Evolutionary conservation across 352 stramenopile species (phyloP).

Genomic region (Phytophthora meadii): DNA sequence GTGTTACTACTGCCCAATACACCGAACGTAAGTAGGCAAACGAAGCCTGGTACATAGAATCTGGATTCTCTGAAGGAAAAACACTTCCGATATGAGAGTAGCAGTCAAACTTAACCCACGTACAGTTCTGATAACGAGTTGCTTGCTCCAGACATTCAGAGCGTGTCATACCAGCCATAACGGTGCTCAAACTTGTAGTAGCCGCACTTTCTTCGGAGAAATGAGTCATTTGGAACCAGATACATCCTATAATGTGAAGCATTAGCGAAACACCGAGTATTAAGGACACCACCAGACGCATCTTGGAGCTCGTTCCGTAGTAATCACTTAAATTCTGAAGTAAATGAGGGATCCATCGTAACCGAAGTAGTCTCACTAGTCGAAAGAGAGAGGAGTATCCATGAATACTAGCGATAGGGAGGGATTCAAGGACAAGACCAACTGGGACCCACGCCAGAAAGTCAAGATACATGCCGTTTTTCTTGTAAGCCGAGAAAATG

Average conservation of each 20-base stretch:
- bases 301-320: conserved; percentile 62
- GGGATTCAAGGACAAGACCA: conserved; percentile 48
- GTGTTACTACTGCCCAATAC: conserved; percentile 73
- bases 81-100: conserved; percentile 56
- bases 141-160: conserved; percentile 50
- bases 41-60: conserved; percentile 50
- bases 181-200: no score
- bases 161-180: conserved; percentile 33
- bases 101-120: conserved; percentile 70
- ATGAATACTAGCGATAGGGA: conserved; percentile 18
- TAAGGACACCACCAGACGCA: conserved; percentile 45
- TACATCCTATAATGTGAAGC: conserved; percentile 60
- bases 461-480: conserved; percentile 60
- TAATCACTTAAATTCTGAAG: conserved; percentile 58
- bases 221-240: conserved; percentile 63
- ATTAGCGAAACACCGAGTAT: conserved; percentile 57
- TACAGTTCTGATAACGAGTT: conserved; percentile 61
- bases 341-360: conserved; percentile 48
- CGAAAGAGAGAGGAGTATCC: conserved; percentile 58
- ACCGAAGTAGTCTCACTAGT: conserved; percentile 46
- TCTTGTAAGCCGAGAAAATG: conserved; percentile 64
- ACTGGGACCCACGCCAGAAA: conserved; percentile 55
- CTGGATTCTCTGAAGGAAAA: conserved; percentile 38
- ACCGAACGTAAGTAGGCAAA: conserved; percentile 74
- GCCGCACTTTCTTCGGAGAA: not conserved